A percentile compares a stretch with the other conserved stretches of the same genome.
Conservation (phyloP, 192 early-diverging fungal genomes). For the Haplosporangium gracile region DNA sequence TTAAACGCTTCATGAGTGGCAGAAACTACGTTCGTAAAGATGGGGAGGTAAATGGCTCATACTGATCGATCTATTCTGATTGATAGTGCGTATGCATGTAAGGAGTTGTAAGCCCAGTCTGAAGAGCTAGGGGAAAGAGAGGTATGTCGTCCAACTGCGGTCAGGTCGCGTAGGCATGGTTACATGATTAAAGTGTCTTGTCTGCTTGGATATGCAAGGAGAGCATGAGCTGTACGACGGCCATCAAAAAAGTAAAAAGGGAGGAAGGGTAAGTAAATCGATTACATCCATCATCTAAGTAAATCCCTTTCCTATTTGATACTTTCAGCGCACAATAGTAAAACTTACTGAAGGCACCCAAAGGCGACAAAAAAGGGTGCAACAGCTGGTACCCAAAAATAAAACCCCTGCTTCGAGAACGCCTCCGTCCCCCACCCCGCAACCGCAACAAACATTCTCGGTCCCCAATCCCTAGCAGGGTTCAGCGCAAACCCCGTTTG, state of each 20-base stretch:
- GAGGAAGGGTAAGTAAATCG: not conserved
- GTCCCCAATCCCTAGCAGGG: conserved; percentile 82
- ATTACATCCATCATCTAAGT: not conserved
- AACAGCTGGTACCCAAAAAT: conserved; percentile 76
- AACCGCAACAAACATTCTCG: conserved; percentile 73
- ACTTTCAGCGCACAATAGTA: conserved; percentile 57
- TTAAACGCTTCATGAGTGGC: too few relatives aligned
- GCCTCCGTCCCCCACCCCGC: conserved; percentile 72
- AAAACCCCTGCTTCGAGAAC: conserved; percentile 71
- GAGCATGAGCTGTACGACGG: conserved; percentile 59
- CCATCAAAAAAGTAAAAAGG: not conserved
- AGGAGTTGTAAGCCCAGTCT: too few relatives aligned
- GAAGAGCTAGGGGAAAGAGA: too few relatives aligned
- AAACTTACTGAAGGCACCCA: conserved; percentile 58
- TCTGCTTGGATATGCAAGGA: conserved; percentile 62
- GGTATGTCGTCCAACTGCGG: too few relatives aligned
- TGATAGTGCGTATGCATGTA: too few relatives aligned
- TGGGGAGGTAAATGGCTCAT: too few relatives aligned
- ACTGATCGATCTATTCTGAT: too few relatives aligned
- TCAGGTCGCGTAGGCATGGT: not conserved
- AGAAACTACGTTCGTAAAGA: too few relatives aligned
- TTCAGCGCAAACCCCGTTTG: conserved; percentile 79
- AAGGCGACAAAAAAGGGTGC: conserved; percentile 75
- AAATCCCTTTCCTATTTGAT: not conserved
- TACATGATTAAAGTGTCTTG: not conserved